Conservation (phyloP, 169 alveolate species). For the Plasmodium inui region DNA sequence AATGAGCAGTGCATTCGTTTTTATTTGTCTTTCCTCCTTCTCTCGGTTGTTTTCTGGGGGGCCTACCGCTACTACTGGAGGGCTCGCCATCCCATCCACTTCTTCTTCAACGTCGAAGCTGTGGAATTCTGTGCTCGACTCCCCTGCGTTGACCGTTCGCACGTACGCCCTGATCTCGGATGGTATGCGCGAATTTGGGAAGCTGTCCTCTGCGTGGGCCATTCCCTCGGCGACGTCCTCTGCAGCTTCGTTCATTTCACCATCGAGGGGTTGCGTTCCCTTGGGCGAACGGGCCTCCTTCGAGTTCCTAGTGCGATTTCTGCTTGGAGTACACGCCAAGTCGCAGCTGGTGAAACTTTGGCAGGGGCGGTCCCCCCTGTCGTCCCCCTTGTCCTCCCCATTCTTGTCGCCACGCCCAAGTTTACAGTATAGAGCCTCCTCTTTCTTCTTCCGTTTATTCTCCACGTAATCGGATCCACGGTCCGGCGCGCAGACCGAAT, state of each 20-base stretch:
- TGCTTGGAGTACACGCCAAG: background rate
- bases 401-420: background rate
- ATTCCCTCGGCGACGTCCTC: background rate
- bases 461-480: background rate
- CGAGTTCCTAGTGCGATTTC: background rate
- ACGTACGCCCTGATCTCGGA: background rate
- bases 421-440: background rate
- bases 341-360: background rate
- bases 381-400: background rate
- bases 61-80: background rate
- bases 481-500: background rate
- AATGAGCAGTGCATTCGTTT: background rate
- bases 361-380: background rate
- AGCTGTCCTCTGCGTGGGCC: background rate
- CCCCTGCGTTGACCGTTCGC: background rate
- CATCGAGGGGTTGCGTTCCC: background rate
- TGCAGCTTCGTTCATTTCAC: background rate
- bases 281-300: background rate
- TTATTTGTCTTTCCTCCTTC: background rate
- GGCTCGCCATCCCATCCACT: background rate
- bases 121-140: background rate
- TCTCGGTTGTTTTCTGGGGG: background rate
- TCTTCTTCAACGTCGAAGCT: background rate
- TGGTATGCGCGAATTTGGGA: background rate
- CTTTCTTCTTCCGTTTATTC: background rate